These are phyloP conservation scores for Monilinia fructigena DNA, from an alignment of 2,329 filamentous ascomycete species.

Conservation along the genomic window DNA sequence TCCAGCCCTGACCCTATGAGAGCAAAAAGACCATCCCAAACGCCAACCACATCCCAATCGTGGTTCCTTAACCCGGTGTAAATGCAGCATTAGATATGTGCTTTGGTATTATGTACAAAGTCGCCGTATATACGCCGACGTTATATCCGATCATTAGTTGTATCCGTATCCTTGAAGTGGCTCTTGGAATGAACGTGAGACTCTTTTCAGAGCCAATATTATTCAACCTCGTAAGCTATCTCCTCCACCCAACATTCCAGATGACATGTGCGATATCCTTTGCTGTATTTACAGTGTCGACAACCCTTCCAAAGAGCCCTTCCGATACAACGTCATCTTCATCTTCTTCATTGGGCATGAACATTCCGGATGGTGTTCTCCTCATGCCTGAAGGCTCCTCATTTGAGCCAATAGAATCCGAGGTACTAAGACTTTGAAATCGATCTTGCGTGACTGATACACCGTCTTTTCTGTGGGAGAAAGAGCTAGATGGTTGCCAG, in stretches of 20 bases:
- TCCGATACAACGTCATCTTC: constrained; percentile 61
- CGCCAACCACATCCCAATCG: constrained; percentile 18
- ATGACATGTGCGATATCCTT: constrained; percentile 70
- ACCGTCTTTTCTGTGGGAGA: constrained; percentile 37
- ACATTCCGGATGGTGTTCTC: constrained; percentile 82
- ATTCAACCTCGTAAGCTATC: constrained; percentile 28
- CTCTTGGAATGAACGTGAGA: background rate
- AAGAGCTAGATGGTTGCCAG: constrained; percentile 43
- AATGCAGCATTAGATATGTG: constrained; percentile 22
- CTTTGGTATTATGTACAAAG: constrained; percentile 27
- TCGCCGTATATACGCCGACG: constrained; percentile 27
- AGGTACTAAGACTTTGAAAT: constrained; percentile 34
- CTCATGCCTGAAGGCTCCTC: constrained; percentile 61
- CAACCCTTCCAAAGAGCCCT: constrained; percentile 46
- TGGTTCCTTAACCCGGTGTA: constrained; percentile 14
- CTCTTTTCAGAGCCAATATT: constrained; percentile 13
- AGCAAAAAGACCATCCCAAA: constrained; percentile 5
- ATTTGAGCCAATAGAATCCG: constrained; percentile 39
- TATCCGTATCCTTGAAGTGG: constrained; percentile 3
- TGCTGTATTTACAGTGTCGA: constrained; percentile 59
- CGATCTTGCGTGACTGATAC: constrained; percentile 36
- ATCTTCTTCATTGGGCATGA: constrained; percentile 81
- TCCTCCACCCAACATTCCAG: constrained; percentile 55
- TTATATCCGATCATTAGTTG: constrained; percentile 30
- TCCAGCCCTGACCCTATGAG: background rate